Base-by-base conservation (phyloP, 108 stramenopile species). In the Nitzschia inconspicua region DNA sequence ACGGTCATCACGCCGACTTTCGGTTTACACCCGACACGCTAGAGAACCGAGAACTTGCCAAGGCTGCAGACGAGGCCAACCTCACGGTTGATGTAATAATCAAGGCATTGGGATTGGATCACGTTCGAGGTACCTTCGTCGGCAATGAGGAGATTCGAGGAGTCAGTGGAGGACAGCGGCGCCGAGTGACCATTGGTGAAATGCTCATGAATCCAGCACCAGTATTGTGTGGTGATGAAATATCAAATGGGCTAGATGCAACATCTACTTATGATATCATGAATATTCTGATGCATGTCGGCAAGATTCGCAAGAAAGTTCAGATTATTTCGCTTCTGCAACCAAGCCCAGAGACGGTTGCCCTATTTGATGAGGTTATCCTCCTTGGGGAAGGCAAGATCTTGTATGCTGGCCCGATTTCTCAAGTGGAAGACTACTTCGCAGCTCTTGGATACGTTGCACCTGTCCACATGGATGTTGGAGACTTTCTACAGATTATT, bases 301-400 rank as follows among this genome's bases (percentile, higher is more conserved):
- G 63, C 34, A 80, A 31, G 67, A 63, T 25, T 42, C 37, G 46
- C 62, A 76, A 77, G 64, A 83, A 47, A 36, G 64, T 84, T 3
- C 69, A 82, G 20, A 75, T 96, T 7, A 75, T 95, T 8, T 79
- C 89, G n/a, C 80, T 97, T 29, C 68, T 95, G 2, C 97, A 98
- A 64, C 94, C 96, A 19, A 80, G 90, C n/a, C 95, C 93, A 6
- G 95, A 97, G 57, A 91, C 89, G 13, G 91, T 94, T 47, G 82
- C 81, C 30, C 72, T 95, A 40, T 96, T 96, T 65, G 93, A 94
- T 43, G 75, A 95, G 19, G 65, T 95, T 14, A 77, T 98, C 57
- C 64, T 98, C 22, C 47, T 87, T 25, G 78, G 83, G 26, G 95
- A 88, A 52, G 86, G 97, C 14, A 68, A 53, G 40, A 25, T 95